Percentiles rank a stretch among this genome's conserved stretches.
These are phyloP conservation scores for Colletotrichum noveboracense DNA, from an alignment of 2,329 filamentous ascomycete genomes.

Conservation along the genomic window DNA sequence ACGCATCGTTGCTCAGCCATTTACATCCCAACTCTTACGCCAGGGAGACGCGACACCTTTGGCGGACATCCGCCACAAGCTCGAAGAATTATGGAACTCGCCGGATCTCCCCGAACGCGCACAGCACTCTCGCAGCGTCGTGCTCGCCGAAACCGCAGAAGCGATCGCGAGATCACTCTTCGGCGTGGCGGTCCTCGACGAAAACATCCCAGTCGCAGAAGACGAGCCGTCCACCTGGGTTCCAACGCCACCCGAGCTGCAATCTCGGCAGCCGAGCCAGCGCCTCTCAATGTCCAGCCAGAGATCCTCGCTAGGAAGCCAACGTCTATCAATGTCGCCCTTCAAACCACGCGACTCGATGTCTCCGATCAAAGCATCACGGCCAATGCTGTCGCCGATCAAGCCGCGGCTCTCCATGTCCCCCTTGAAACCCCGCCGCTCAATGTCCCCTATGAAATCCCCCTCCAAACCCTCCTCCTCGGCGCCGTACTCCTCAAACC, in stretches of 20 bases:
- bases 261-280: background rate
- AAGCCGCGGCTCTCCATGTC: slow-evolving; percentile 8
- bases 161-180: slow-evolving; percentile 17
- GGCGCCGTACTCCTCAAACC: background rate
- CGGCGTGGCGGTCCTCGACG: slow-evolving; percentile 16
- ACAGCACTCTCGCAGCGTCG: slow-evolving; percentile 10
- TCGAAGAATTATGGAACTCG: slow-evolving; percentile 12
- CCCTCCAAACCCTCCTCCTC: background rate
- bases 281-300: background rate
- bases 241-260: background rate
- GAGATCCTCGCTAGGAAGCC: background rate
- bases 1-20: slow-evolving; percentile 14
- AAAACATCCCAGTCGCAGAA: background rate
- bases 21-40: background rate
- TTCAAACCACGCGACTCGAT: background rate
- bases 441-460: background rate
- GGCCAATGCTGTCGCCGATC: slow-evolving; percentile 2
- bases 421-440: background rate
- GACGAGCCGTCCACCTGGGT: slow-evolving; percentile 8
- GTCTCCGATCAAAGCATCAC: background rate
- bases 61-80: slow-evolving; percentile 2
- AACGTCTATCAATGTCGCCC: background rate
- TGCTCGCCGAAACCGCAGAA: slow-evolving; percentile 19
- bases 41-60: background rate
- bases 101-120: background rate